phyloP scores from a whole-genome alignment of 441 rosid genomes.

The Populus hybrid region DNA sequence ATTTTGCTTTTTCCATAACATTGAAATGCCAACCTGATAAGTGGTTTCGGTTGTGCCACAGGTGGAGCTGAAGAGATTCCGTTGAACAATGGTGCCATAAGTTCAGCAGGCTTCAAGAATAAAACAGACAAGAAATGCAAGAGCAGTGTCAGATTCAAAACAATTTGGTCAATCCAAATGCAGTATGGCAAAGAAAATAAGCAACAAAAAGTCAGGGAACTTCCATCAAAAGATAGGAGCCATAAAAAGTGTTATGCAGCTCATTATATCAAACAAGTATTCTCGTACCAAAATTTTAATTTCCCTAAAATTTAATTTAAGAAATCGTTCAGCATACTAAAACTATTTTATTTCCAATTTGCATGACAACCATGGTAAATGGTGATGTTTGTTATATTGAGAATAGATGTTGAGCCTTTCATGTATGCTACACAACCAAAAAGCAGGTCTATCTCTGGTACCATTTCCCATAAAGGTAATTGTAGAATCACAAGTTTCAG shows the following conservation, averaged over 20 bases:
- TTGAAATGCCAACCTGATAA: conserved; percentile 46
- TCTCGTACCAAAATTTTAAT: neutral
- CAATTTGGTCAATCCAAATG: neutral
- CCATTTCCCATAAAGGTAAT: neutral
- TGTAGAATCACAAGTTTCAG: neutral
- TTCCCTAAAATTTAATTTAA: neutral
- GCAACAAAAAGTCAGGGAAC: no score
- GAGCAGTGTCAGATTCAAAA: neutral
- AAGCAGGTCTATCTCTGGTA: no score
- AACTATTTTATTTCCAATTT: neutral
- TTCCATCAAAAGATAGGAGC: neutral
- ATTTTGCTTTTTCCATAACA: neutral
- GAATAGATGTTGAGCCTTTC: no score
- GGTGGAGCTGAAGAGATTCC: conserved; percentile 39
- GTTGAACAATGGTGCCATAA: conserved; percentile 32
- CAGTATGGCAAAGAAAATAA: no score
- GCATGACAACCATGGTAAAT: neutral
- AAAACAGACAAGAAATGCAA: conserved; percentile 9
- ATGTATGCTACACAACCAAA: no score
- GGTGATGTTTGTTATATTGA: no score
- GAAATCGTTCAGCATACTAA: neutral
- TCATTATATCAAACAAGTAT: neutral
- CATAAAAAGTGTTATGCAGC: neutral
- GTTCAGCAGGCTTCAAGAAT: conserved; percentile 54
- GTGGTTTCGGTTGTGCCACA: conserved; percentile 55